Evolutionary conservation across 805 yeast species (phyloP).

Genomic region (Tanozyma kutaoensis): DNA sequence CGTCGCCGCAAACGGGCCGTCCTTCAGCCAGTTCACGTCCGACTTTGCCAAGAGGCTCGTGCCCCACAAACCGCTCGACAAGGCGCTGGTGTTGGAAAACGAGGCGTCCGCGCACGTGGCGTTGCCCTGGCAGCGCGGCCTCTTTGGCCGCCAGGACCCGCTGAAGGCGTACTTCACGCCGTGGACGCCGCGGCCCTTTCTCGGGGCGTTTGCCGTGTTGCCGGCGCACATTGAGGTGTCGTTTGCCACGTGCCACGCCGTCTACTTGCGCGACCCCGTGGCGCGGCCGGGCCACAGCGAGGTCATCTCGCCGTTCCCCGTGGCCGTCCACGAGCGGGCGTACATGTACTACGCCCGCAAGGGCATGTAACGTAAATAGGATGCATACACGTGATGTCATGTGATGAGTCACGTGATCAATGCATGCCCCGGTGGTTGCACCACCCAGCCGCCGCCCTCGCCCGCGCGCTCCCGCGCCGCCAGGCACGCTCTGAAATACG

Average conservation of each 20-base stretch:
- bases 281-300: slow-evolving; percentile 96
- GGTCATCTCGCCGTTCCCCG: slow-evolving; percentile 80
- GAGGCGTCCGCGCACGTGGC: slow-evolving; percentile 35
- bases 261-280: slow-evolving; percentile 93
- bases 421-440: too few relatives aligned
- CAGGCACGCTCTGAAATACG: slow-evolving; percentile 26
- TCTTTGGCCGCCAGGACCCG: slow-evolving; percentile 72
- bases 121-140: slow-evolving; percentile 70
- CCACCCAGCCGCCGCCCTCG: neutral
- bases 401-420: too few relatives aligned
- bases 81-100: slow-evolving; percentile 30
- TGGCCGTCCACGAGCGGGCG: slow-evolving; percentile 80
- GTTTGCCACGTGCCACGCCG: slow-evolving; percentile 87
- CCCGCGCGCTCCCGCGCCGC: neutral
- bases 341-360: slow-evolving; percentile 85
- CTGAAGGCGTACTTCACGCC: slow-evolving; percentile 85
- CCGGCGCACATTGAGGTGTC: slow-evolving; percentile 90
- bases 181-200: slow-evolving; percentile 88
- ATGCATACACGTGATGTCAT: neutral
- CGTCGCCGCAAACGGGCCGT: slow-evolving; percentile 1
- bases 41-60: slow-evolving; percentile 12
- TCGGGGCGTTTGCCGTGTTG: slow-evolving; percentile 83
- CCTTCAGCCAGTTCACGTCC: slow-evolving; percentile 14
- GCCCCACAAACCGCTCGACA: slow-evolving; percentile 24
- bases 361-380: slow-evolving; percentile 27